phyloP scores from a whole-genome alignment of 345 rosid species.

The Xanthoceras sorbifolium region DNA sequence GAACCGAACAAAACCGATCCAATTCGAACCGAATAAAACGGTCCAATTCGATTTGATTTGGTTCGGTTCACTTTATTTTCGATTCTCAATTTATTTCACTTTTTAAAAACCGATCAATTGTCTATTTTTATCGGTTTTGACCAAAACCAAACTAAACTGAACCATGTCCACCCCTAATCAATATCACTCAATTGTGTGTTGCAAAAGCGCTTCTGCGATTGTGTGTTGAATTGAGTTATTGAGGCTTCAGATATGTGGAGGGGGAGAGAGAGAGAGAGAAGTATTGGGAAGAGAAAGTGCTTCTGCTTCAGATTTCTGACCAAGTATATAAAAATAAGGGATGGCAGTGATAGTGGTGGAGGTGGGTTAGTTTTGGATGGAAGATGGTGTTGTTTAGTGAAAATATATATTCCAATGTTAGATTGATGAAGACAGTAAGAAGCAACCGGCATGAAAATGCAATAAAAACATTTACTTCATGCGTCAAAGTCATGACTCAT shows the following conservation, averaged over 20 bases:
- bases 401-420: background rate
- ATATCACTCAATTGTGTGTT: too few relatives aligned
- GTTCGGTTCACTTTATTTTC: too few relatives aligned
- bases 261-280: background rate
- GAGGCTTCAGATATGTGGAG: background rate
- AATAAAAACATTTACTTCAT: background rate
- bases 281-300: background rate
- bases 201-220: background rate
- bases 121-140: too few relatives aligned
- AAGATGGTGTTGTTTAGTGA: background rate
- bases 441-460: background rate
- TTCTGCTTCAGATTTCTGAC: background rate
- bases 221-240: background rate
- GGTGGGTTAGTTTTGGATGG: background rate
- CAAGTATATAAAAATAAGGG: too few relatives aligned
- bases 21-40: too few relatives aligned
- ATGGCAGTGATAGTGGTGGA: too few relatives aligned
- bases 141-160: too few relatives aligned
- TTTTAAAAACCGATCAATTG: too few relatives aligned
- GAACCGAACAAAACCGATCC: too few relatives aligned
- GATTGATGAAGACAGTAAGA: background rate
- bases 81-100: too few relatives aligned
- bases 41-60: too few relatives aligned
- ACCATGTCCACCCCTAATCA: too few relatives aligned
- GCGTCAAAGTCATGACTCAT: background rate